Percentiles rank a stretch among this genome's conserved stretches.
These are phyloP conservation scores for Ustilago bromivora DNA, from an alignment of 1,284 basidiomycete species.

Conservation along the genomic window DNA sequence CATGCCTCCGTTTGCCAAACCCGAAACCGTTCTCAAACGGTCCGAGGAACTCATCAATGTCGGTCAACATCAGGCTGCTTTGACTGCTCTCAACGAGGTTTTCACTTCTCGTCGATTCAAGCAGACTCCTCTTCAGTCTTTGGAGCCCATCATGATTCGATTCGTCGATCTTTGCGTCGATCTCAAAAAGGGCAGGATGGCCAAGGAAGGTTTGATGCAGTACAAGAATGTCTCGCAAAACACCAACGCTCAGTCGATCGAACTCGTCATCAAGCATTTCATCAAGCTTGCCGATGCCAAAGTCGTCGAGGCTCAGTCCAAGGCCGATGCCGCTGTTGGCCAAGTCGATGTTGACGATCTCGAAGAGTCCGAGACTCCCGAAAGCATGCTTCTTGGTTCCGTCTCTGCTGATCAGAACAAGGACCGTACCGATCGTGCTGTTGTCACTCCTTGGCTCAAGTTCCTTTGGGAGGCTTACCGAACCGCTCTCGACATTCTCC, in stretches of 20 bases:
- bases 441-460: constrained; percentile 97
- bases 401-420: constrained; percentile 92
- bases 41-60: constrained; percentile 91
- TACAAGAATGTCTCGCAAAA: constrained; percentile 87
- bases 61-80: constrained; percentile 86
- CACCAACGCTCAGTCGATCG: constrained; percentile 89
- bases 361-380: constrained; percentile 83
- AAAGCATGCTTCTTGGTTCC: constrained; percentile 86
- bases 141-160: constrained; percentile 95
- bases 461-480: constrained; percentile 99
- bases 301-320: constrained; percentile 67
- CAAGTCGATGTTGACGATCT: constrained; percentile 71
- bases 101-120: constrained; percentile 94
- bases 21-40: constrained; percentile 88
- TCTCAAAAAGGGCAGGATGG: constrained; percentile 90
- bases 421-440: constrained; percentile 92
- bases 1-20: constrained; percentile 86
- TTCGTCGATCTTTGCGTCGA: constrained; percentile 93
- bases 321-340: constrained; percentile 67
- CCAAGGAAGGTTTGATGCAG: constrained; percentile 86
- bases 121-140: constrained; percentile 84
- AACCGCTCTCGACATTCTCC: constrained; percentile 93
- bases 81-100: constrained; percentile 90
- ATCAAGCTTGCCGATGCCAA: constrained; percentile 88
- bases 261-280: constrained; percentile 90